Percentiles rank a stretch among this genome's conserved stretches.
phyloP scores from a whole-genome alignment of 352 stramenopile genomes.

The Thraustochytrium striatum region DNA sequence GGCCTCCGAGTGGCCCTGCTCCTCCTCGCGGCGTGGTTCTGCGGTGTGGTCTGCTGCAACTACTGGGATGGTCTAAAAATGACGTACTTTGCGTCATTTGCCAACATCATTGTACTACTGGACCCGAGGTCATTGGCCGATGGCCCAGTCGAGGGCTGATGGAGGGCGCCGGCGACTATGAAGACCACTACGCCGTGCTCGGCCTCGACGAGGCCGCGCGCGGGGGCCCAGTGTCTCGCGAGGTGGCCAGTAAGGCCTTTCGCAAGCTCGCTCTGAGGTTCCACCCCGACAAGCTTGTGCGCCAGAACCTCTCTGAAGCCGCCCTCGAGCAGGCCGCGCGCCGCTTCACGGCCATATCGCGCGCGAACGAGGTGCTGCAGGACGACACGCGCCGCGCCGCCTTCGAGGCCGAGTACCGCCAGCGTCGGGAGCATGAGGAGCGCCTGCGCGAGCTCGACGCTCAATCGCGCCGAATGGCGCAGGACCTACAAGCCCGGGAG shows the following conservation, averaged over 20 bases:
- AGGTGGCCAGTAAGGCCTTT: constrained; percentile 12
- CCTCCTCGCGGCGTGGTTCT: no score
- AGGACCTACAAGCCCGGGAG: neutral
- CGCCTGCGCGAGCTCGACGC: neutral
- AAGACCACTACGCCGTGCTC: constrained; percentile 37
- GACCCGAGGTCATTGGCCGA: no score
- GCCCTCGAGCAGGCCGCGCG: neutral
- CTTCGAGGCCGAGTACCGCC: constrained; percentile 14
- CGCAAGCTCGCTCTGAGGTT: constrained; percentile 13
- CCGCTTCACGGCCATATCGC: constrained; percentile 5
- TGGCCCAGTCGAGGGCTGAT: no score
- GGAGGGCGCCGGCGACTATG: neutral
- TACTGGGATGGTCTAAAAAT: no score
- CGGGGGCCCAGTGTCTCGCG: neutral
- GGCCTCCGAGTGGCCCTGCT: no score
- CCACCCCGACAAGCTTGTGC: constrained; percentile 35
- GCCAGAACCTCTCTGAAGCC: neutral
- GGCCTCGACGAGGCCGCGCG: neutral
- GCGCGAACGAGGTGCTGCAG: constrained; percentile 38
- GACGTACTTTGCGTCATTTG: no score
- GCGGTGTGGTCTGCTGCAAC: no score
- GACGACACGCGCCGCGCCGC: constrained; percentile 14
- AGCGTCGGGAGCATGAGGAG: neutral
- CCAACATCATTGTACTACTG: no score
- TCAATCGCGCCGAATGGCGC: neutral